Percentiles rank a stretch among this genome's conserved stretches.
Conservation (phyloP, 345 rosid species). For the Cardamine resedifolia region DNA sequence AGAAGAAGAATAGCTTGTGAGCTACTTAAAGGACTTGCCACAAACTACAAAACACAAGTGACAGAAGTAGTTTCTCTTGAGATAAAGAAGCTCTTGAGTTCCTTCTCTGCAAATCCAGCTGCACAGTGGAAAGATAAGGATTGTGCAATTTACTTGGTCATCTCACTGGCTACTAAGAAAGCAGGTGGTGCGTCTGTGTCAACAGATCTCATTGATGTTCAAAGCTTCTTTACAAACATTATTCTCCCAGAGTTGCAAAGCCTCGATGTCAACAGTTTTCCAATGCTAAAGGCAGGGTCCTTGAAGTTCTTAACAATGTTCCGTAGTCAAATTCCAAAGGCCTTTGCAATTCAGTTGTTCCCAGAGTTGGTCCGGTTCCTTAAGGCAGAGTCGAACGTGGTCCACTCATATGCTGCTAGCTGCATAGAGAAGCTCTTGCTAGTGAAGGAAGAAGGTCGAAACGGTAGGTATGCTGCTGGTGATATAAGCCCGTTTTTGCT, state of each 20-base stretch:
- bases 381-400: constrained; percentile 79
- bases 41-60: constrained; percentile 73
- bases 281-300: constrained; percentile 95
- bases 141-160: constrained; percentile 90
- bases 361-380: constrained; percentile 76
- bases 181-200: constrained; percentile 80
- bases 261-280: constrained; percentile 70
- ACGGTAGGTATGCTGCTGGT: constrained; percentile 56
- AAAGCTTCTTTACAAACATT: constrained; percentile 69
- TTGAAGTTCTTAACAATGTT: constrained; percentile 86
- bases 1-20: constrained; percentile 99
- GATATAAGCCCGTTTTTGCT: constrained; percentile 66
- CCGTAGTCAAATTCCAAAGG: constrained; percentile 70
- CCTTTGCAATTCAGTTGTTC: constrained; percentile 62
- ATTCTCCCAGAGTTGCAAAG: constrained; percentile 85
- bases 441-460: constrained; percentile 91
- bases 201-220: constrained; percentile 84
- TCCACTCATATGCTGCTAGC: constrained; percentile 96
- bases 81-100: constrained; percentile 69
- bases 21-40: constrained; percentile 86
- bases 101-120: constrained; percentile 66
- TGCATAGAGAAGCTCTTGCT: constrained; percentile 92
- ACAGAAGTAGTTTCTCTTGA: constrained; percentile 67
- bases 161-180: constrained; percentile 84
- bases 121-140: constrained; percentile 95